Conservation (phyloP, 1,139 yeast species). For the Taphrina confusa region DNA sequence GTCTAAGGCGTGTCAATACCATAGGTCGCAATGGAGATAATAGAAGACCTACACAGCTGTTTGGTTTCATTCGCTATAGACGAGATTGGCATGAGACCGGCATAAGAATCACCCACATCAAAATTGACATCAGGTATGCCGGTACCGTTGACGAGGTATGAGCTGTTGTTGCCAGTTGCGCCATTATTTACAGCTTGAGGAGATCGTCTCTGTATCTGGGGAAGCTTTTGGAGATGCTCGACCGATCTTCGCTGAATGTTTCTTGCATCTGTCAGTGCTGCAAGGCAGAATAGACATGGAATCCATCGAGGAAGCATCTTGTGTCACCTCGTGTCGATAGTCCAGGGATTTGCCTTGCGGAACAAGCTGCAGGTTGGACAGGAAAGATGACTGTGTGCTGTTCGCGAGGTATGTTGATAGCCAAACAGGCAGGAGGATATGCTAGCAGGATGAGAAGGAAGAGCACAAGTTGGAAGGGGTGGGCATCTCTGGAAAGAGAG, state of each 20-base stretch:
- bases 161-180: not conserved
- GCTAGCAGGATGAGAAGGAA: too few relatives aligned
- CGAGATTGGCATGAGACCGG: slow-evolving; percentile 31
- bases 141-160: slow-evolving; percentile 24
- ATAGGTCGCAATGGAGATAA: not conserved
- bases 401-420: too few relatives aligned
- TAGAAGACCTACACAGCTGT: slow-evolving; percentile 5
- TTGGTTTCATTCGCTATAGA: not conserved
- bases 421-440: too few relatives aligned
- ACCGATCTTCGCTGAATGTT: slow-evolving; percentile 2
- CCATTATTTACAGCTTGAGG: not conserved
- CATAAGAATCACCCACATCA: slow-evolving; percentile 19
- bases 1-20: not conserved
- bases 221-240: not conserved
- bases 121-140: slow-evolving; percentile 26
- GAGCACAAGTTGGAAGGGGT: too few relatives aligned
- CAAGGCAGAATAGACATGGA: not conserved
- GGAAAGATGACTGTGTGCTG: too few relatives aligned
- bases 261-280: not conserved
- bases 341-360: too few relatives aligned
- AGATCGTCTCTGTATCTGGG: not conserved
- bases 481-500: too few relatives aligned
- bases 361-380: too few relatives aligned
- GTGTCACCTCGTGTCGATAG: too few relatives aligned
- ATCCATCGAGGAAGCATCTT: not conserved